Conservation (phyloP, 2,329 filamentous ascomycete genomes). For the Alternaria infectoria region DNA sequence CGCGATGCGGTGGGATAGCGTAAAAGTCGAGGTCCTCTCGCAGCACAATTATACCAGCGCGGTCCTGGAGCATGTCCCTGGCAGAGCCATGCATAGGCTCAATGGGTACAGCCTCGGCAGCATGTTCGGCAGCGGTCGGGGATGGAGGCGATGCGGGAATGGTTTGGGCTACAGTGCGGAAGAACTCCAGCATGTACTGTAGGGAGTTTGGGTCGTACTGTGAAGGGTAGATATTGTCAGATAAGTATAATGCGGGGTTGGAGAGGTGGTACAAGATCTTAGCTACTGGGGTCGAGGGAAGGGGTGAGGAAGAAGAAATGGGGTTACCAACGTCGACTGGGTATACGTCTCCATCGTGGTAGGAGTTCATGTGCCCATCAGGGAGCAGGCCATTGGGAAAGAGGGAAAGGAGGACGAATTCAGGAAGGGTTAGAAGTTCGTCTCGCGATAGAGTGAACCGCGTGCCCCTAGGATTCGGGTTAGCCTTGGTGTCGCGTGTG, state of each 20-base stretch:
- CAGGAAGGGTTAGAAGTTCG: conserved; percentile 91
- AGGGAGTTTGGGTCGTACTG: conserved; percentile 97
- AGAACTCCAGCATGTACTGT: conserved; percentile 99
- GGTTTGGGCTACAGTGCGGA: conserved; percentile 93
- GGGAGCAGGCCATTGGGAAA: conserved; percentile 98
- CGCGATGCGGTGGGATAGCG: conserved; percentile 82
- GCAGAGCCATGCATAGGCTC: conserved; percentile 75
- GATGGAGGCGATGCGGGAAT: conserved; percentile 78
- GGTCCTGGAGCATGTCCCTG: conserved; percentile 79
- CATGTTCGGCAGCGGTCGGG: conserved; percentile 56
- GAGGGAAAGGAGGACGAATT: conserved; percentile 96
- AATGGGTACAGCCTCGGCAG: conserved; percentile 65
- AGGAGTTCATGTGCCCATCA: conserved; percentile 93
- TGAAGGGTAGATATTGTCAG: conserved; percentile 60
- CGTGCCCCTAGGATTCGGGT: conserved; percentile 69
- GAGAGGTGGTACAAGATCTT: conserved; percentile 51
- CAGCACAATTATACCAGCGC: conserved; percentile 95
- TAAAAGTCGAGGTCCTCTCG: conserved; percentile 98
- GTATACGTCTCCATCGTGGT: conserved; percentile 90
- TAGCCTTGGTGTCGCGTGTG: conserved; percentile 8
- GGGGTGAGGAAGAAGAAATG: conserved; percentile 41
- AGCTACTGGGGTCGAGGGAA: conserved; percentile 42
- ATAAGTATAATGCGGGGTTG: conserved; percentile 59
- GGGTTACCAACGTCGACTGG: conserved; percentile 87
- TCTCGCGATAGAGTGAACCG: conserved; percentile 94